These are phyloP conservation scores for Penicillium sp. DNA, from an alignment of 2,329 filamentous ascomycete species.

Conservation along the genomic window DNA sequence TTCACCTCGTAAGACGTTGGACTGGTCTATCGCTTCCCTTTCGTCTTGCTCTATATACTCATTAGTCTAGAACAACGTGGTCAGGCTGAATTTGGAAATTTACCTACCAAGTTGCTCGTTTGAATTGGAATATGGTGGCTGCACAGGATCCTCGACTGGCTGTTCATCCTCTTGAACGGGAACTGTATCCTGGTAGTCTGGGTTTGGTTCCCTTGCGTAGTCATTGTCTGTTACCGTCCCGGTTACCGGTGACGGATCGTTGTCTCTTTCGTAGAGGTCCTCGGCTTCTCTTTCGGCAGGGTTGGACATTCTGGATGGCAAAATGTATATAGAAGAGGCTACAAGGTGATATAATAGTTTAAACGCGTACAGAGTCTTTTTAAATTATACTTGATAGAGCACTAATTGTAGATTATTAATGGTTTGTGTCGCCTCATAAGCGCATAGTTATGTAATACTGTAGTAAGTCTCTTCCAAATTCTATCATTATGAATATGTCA, in stretches of 20 bases:
- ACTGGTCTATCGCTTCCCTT: slow-evolving; percentile 26
- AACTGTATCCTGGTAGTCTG: slow-evolving; percentile 19
- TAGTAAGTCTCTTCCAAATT: not conserved
- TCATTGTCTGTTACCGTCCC: slow-evolving; percentile 23
- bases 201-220: slow-evolving; percentile 30
- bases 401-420: not conserved
- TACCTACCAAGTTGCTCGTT: slow-evolving; percentile 35
- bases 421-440: not conserved
- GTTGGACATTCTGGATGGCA: slow-evolving; percentile 11
- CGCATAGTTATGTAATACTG: not conserved
- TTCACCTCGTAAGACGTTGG: slow-evolving; percentile 31
- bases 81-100: not conserved
- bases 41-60: slow-evolving; percentile 22
- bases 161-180: slow-evolving; percentile 33
- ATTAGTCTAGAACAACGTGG: not conserved
- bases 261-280: slow-evolving; percentile 15
- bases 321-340: not conserved
- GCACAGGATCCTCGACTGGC: slow-evolving; percentile 32
- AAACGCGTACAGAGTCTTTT: not conserved
- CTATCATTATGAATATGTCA: not conserved
- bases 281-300: slow-evolving; percentile 10
- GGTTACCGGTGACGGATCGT: slow-evolving; percentile 15
- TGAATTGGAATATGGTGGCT: slow-evolving; percentile 37
- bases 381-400: not conserved
- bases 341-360: not conserved